These are phyloP conservation scores for Epichloe elymi DNA, from an alignment of 2,329 filamentous ascomycete genomes.

Conservation along the genomic window DNA sequence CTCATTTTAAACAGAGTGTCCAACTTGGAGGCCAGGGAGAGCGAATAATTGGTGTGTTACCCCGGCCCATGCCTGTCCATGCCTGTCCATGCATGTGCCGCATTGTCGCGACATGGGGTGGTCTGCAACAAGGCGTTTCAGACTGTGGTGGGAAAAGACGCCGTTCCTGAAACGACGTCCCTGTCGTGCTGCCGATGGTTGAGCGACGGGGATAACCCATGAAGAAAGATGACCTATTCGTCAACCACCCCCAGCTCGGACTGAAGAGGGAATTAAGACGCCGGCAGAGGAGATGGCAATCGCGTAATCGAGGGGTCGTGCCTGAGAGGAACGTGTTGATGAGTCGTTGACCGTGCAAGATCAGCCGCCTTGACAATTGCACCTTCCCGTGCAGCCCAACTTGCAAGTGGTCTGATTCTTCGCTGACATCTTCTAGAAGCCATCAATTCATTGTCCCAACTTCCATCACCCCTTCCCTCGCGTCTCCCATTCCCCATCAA, in stretches of 20 bases:
- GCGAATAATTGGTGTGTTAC: background rate
- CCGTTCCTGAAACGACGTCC: constrained; percentile 16
- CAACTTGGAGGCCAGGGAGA: background rate
- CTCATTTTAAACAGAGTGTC: constrained; percentile 2
- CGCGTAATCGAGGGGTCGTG: background rate
- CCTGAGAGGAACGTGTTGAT: background rate
- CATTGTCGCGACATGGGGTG: constrained; percentile 2
- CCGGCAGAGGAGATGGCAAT: background rate
- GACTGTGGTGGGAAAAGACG: constrained; percentile 15
- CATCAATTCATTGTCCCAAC: constrained; percentile 2
- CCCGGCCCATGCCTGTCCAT: background rate
- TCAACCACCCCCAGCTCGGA: background rate
- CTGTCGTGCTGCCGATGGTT: background rate
- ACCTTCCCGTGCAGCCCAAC: background rate
- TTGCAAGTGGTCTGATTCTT: constrained; percentile 9
- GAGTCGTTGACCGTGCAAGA: background rate
- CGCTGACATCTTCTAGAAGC: constrained; percentile 21
- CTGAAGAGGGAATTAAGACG: background rate
- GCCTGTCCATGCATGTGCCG: background rate
- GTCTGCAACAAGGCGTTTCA: constrained; percentile 13
- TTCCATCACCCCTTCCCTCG: constrained; percentile 5
- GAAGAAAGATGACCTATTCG: background rate
- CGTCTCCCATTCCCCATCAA: background rate
- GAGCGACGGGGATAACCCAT: background rate
- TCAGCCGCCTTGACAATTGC: background rate